phyloP scores from a whole-genome alignment of 208 protist genomes.

The Herpetomonas samuelpessoai region DNA sequence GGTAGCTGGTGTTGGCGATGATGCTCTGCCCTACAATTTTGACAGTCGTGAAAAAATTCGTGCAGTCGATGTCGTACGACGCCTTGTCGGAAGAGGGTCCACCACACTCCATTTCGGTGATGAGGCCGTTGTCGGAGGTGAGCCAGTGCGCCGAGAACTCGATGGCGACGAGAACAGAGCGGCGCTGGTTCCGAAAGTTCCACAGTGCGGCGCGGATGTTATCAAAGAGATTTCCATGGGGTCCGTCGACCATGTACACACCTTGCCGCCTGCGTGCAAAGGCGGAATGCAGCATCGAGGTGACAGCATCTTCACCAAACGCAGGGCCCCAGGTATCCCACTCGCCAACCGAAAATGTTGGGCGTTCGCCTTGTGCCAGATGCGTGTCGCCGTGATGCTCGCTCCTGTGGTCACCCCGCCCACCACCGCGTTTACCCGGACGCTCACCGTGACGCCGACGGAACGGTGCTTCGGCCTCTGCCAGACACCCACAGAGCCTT shows the following conservation, averaged over 20 bases:
- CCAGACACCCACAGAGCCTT: constrained; percentile 58
- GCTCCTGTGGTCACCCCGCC: too few relatives aligned
- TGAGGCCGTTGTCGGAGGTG: constrained; percentile 40
- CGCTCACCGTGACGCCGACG: constrained; percentile 18
- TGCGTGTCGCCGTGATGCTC: too few relatives aligned
- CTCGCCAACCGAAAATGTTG: constrained; percentile 20
- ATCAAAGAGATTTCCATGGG: constrained; percentile 70
- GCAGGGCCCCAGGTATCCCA: constrained; percentile 44
- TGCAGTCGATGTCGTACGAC: background rate
- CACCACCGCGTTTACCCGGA: background rate
- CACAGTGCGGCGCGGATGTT: constrained; percentile 71
- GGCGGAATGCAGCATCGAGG: constrained; percentile 36
- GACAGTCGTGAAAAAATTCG: constrained; percentile 68
- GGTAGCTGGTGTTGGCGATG: constrained; percentile 47
- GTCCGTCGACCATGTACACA: constrained; percentile 64
- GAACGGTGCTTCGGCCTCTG: constrained; percentile 42
- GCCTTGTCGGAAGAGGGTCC: background rate
- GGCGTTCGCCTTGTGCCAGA: background rate
- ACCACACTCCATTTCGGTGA: constrained; percentile 26
- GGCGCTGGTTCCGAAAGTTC: constrained; percentile 62
- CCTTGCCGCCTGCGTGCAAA: constrained; percentile 59
- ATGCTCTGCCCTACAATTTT: constrained; percentile 72
- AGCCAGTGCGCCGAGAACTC: constrained; percentile 69
- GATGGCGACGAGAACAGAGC: constrained; percentile 55
- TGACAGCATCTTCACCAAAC: constrained; percentile 18